phyloP scores from a whole-genome alignment of 163 green algal genomes.

The Chlamydomonas reinhardtii region DNA sequence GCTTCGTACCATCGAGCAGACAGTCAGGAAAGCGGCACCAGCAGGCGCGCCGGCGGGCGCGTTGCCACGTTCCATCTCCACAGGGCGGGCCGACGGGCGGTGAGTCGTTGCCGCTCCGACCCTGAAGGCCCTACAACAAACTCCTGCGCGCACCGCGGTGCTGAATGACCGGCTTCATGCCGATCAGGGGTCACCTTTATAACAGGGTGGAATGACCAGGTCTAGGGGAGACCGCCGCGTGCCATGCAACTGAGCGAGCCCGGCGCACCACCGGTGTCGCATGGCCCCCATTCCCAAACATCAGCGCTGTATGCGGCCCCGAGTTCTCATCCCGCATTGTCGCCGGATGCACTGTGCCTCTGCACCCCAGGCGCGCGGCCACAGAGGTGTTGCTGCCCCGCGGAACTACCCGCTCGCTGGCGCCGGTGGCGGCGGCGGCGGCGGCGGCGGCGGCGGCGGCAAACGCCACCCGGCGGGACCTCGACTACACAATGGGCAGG shows the following conservation, averaged over 20 bases:
- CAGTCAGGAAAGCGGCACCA: not conserved
- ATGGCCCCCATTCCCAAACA: too few relatives aligned
- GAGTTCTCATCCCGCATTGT: too few relatives aligned
- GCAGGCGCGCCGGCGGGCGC: not conserved
- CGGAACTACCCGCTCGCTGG: not conserved
- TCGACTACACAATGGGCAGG: not conserved
- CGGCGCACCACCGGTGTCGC: too few relatives aligned
- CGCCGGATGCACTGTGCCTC: too few relatives aligned
- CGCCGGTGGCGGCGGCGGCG: not conserved
- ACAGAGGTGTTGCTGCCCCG: constrained; percentile 38
- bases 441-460: not conserved
- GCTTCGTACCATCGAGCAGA: constrained; percentile 31
- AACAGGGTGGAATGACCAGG: too few relatives aligned
- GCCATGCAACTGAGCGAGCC: too few relatives aligned
- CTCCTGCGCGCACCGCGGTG: not conserved
- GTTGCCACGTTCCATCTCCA: constrained; percentile 10
- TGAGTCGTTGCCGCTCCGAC: not conserved
- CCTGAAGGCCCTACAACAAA: not conserved
- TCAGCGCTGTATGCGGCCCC: too few relatives aligned
- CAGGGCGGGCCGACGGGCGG: constrained; percentile 9
- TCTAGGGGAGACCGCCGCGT: too few relatives aligned
- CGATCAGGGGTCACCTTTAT: too few relatives aligned
- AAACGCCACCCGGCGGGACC: not conserved
- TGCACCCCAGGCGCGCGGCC: constrained; percentile 10
- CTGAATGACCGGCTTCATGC: too few relatives aligned